Base-by-base conservation (phyloP, 202 grass and related monocot genomes). In the Miscanthus sacchariflorus region DNA sequence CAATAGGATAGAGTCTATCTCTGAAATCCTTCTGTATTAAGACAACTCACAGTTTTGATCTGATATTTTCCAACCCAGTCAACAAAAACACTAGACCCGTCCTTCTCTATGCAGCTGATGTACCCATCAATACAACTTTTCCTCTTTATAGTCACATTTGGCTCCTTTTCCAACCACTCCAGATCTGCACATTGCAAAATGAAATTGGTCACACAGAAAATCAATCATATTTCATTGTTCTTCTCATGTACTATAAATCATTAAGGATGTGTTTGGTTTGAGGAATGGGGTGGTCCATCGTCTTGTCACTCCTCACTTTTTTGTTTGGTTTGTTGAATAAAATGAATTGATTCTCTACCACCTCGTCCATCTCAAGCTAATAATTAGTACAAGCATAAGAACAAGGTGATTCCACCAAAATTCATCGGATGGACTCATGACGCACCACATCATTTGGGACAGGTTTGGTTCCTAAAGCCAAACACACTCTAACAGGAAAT, bases 71-170 rank as follows among this genome's bases (percentile, higher is more conserved):
- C 81, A 24, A 97, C 61, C 95, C 95, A 97, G 48, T 91, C 79
- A 71, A 78, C 82, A 75, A 99, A 99, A 33, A 91, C 64, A 90
- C 89, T 99, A 7, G 97, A 91, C 15, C 97, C 97, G 61, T 99
- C 91, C 81, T 94, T 88, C 84, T 99, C 84, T 36, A 89, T 92
- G 4, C 91, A 90, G 73, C 84, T 88, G 77, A 99, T 68, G 73
- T 93, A 99, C 2, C 97, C 92, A 73, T 99, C 90, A 8, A 96
- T 96, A 79, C 97, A 99, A 79, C 86, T 82, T 88, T 99, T 99
- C 54, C 89, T 91, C 88, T 87, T 93, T 48, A 99, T 70, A 1
- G 90, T 99, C 28, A 90, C 89, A 85, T 93, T 95, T 78, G 89
- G 88, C 68, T 99, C 93, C 58, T 92, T 87, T 81, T 99, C 93